Base-by-base conservation (phyloP, 805 yeast genomes). In the Kodamaea fukazawae region DNA sequence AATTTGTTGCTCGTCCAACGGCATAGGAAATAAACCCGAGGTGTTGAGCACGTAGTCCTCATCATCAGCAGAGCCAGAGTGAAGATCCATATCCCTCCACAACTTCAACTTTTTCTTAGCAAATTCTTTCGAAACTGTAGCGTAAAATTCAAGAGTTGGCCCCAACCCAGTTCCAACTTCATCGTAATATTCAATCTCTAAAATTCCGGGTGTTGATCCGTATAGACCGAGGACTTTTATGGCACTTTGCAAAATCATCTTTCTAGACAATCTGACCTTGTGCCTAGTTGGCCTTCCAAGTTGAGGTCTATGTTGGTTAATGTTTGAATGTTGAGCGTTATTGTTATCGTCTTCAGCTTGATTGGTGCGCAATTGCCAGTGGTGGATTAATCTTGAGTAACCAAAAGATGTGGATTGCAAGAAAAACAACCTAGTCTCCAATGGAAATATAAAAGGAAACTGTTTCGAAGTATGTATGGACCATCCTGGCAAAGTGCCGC, bases 141-240 rank as follows among this genome's bases (percentile, higher is more conserved):
- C 80, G 54, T 88, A 91, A 55, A 93, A 91, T 60, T 91, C 99
- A 47, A 90, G 68, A 0, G 99, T 91, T 3, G 99, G 99, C 0
- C 99, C 99, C 32, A 89, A 65, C 0, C 99, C 99, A 0, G 96
- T 83, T n/a, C 98, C 99, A 5, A 75, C 96, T 58, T 91, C 99
- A 48, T 83, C 89, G 46, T 74, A 79, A 53, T 85, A 91, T 57
- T 90, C 96, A 41, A 93, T 81, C 51, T 91, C 98, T 15, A 91
- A 63, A 4, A 86, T 69, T 20, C 88, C 83, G 1, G 96, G 89
- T n/a, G 82, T 73, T 0, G 85, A 64, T 0, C 93, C 95, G 57
- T 87, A 83, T 36, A 77, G 65, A 32, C 79, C 83, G 60, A 93
- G 65, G 2, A 90, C 84, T 52, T 86, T 86, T 36, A 85, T 60